Evolutionary conservation across 306 rosid genomes (phyloP).

Genomic region (Castanea sativa): DNA sequence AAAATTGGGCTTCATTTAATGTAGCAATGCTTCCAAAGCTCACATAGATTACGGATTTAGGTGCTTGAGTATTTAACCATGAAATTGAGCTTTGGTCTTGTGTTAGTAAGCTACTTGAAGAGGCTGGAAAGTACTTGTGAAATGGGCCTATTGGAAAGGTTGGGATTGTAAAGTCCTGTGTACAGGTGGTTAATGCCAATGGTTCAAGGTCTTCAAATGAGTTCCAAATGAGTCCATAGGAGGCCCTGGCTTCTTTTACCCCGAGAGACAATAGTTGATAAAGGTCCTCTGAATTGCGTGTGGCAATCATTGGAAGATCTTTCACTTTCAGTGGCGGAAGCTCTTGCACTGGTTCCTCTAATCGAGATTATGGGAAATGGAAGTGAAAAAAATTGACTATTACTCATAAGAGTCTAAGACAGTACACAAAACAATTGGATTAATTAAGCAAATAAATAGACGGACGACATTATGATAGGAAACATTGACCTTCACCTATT

Average conservation of each 20-base stretch:
- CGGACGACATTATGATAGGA: too few relatives aligned
- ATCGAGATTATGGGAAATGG: constrained; percentile 14
- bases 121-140: constrained; percentile 38
- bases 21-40: constrained; percentile 60
- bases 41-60: constrained; percentile 52
- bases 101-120: constrained; percentile 33
- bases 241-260: constrained; percentile 33
- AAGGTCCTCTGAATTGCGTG: background rate
- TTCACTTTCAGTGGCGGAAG: constrained; percentile 48
- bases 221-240: constrained; percentile 62
- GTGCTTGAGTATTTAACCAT: constrained; percentile 45
- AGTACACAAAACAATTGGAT: too few relatives aligned
- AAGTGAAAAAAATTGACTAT: background rate
- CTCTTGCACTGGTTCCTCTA: constrained; percentile 38
- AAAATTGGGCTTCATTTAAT: constrained; percentile 28
- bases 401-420: too few relatives aligned
- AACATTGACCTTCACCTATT: too few relatives aligned
- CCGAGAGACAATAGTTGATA: constrained; percentile 13
- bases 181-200: constrained; percentile 23
- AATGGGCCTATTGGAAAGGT: constrained; percentile 66
- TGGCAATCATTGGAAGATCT: constrained; percentile 38
- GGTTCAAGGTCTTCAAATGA: constrained; percentile 48
- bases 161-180: constrained; percentile 33
- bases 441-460: too few relatives aligned
- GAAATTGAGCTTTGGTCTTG: constrained; percentile 44